phyloP scores from a whole-genome alignment of 1,284 basidiomycete species.

The Sutorius eximius region DNA sequence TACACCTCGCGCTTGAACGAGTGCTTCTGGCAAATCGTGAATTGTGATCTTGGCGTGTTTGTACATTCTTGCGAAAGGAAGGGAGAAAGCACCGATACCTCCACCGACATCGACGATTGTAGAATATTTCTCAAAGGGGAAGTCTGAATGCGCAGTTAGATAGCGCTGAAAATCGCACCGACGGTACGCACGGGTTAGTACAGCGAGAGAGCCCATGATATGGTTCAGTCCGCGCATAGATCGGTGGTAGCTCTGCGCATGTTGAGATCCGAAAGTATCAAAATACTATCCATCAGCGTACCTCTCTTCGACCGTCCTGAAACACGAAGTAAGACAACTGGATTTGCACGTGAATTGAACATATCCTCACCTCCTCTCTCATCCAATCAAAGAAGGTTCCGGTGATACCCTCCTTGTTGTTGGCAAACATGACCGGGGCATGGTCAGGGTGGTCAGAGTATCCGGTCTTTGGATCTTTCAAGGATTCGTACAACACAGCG shows the following conservation, averaged over 20 bases:
- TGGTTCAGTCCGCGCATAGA: conserved; percentile 28
- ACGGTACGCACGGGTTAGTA: conserved; percentile 23
- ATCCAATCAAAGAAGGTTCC: conserved; percentile 35
- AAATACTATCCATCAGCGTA: neutral
- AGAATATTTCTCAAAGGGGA: conserved; percentile 29
- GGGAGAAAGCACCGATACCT: conserved; percentile 33
- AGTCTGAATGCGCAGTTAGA: conserved; percentile 15
- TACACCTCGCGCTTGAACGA: conserved; percentile 27
- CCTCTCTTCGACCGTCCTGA: conserved; percentile 21
- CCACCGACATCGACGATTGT: conserved; percentile 36
- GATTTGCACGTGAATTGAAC: neutral
- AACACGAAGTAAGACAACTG: neutral
- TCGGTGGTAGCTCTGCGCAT: conserved; percentile 20
- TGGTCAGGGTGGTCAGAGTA: conserved; percentile 26
- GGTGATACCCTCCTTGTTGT: conserved; percentile 20
- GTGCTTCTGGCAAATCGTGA: conserved; percentile 30
- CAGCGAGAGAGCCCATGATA: conserved; percentile 30
- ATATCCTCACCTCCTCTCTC: conserved; percentile 17
- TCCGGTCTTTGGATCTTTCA: conserved; percentile 25
- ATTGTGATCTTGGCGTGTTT: conserved; percentile 32
- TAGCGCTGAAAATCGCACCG: neutral
- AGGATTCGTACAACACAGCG: conserved; percentile 28
- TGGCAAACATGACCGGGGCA: conserved; percentile 22
- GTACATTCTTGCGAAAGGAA: conserved; percentile 27
- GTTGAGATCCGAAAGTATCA: neutral